phyloP scores from a whole-genome alignment of 768 basidiomycete species.

The Lyophyllum shimeji region DNA sequence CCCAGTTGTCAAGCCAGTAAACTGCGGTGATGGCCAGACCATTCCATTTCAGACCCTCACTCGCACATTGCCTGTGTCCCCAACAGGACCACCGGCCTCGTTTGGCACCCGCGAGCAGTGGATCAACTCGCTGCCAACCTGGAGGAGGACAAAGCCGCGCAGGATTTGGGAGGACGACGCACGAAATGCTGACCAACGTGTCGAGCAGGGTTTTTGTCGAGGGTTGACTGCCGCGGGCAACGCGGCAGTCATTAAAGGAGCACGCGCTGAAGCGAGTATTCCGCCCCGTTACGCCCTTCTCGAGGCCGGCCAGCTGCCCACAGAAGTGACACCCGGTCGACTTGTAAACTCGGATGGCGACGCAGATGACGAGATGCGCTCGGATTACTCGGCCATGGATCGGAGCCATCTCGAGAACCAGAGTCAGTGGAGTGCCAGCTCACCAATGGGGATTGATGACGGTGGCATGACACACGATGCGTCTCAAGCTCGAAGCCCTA shows the following conservation, averaged over 20 bases:
- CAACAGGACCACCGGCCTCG: conserved; percentile 61
- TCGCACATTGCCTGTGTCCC: conserved; percentile 58
- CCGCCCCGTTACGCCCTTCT: conserved; percentile 59
- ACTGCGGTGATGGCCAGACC: conserved; percentile 41
- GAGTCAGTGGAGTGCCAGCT: conserved; percentile 35
- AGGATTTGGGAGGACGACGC: conserved; percentile 64
- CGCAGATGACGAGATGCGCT: conserved; percentile 46
- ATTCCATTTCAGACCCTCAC: conserved; percentile 55
- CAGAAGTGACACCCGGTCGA: conserved; percentile 11
- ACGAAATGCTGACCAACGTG: conserved; percentile 23
- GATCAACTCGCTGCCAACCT: conserved; percentile 69
- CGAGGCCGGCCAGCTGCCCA: conserved; percentile 17
- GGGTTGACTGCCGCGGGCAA: conserved; percentile 79
- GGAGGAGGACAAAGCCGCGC: conserved; percentile 68
- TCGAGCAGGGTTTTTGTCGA: conserved; percentile 60
- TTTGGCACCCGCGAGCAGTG: conserved; percentile 71
- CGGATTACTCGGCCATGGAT: conserved; percentile 34
- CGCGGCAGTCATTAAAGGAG: conserved; percentile 84
- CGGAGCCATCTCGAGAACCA: conserved; percentile 33
- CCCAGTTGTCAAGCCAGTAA: conserved; percentile 60
- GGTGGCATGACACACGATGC: conserved; percentile 28
- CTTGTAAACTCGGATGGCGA: conserved; percentile 28
- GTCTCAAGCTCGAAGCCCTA: conserved; percentile 17
- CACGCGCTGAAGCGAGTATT: conserved; percentile 81
- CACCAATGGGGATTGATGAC: conserved; percentile 24